Evolutionary conservation across 2,329 filamentous ascomycete genomes (phyloP).

Genomic region (Tolypocladium amazonense): DNA sequence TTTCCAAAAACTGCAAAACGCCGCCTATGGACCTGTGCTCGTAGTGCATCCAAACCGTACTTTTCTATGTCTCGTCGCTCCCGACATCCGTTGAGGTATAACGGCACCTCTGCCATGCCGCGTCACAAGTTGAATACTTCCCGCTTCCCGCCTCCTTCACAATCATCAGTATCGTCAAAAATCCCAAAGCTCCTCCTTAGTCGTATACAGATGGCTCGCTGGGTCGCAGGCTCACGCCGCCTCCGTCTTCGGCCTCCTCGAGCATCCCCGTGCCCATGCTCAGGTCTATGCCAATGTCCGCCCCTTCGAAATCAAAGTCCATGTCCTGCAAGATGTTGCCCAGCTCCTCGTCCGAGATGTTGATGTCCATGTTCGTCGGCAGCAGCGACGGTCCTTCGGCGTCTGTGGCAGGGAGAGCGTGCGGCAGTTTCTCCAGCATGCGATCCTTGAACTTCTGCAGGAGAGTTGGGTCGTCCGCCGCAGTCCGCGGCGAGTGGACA

Average conservation of each 20-base stretch:
- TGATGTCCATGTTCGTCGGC: constrained; percentile 20
- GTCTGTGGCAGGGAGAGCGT: constrained; percentile 3
- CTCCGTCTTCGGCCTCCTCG: constrained; percentile 17
- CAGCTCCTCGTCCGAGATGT: constrained; percentile 27
- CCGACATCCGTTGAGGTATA: neutral
- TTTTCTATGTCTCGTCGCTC: neutral
- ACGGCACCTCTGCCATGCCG: neutral
- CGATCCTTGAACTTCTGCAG: constrained; percentile 43
- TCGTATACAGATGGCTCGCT: neutral
- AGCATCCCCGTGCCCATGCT: constrained; percentile 6
- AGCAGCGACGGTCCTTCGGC: constrained; percentile 6
- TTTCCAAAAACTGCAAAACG: neutral
- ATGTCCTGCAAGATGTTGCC: constrained; percentile 31
- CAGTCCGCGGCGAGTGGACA: constrained; percentile 31
- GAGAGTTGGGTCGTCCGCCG: constrained; percentile 43
- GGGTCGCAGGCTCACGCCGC: constrained; percentile 15
- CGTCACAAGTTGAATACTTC: neutral
- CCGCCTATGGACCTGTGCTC: neutral
- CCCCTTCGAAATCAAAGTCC: constrained; percentile 28
- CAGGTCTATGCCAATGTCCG: constrained; percentile 11
- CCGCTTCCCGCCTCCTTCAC: neutral
- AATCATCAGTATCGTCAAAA: neutral
- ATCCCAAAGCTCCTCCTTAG: neutral
- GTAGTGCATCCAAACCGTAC: neutral
- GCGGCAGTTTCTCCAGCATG: constrained; percentile 21